Percentiles rank a stretch among this genome's conserved stretches.
Evolutionary conservation across 1,284 basidiomycete species (phyloP).

Genomic region (Lentinula novae-zelandiae): DNA sequence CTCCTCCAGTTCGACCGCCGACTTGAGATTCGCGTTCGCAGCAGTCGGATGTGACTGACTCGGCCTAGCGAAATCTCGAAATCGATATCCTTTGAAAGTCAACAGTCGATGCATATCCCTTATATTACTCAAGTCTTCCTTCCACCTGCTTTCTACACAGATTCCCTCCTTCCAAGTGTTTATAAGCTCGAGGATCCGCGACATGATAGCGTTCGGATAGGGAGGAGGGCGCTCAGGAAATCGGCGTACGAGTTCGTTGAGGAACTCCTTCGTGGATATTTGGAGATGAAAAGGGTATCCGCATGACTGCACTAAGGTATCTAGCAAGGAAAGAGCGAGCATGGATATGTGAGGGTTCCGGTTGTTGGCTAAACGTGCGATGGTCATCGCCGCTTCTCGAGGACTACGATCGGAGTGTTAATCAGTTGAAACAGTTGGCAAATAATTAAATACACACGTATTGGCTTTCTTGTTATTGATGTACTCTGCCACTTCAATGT

Average conservation of each 20-base stretch:
- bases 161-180: conserved; percentile 96
- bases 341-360: conserved; percentile 88
- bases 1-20: conserved; percentile 93
- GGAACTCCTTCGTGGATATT: conserved; percentile 97
- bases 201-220: conserved; percentile 93
- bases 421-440: not conserved
- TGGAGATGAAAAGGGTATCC: conserved; percentile 98
- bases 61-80: conserved; percentile 54
- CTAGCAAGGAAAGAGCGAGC: conserved; percentile 80
- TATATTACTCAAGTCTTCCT: conserved; percentile 96
- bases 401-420: conserved; percentile 45
- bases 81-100: conserved; percentile 95
- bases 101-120: conserved; percentile 96
- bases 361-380: conserved; percentile 82
- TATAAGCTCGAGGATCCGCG: conserved; percentile 90
- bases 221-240: conserved; percentile 98
- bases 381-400: conserved; percentile 83
- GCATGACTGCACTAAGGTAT: conserved; percentile 92
- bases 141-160: conserved; percentile 87
- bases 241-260: conserved; percentile 96
- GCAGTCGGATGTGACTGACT: conserved; percentile 27
- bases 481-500: conserved; percentile 91
- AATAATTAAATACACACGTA: conserved; percentile 56
- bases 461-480: conserved; percentile 97
- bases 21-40: conserved; percentile 73